Evolutionary conservation across 371 early-diverging fungal species (phyloP), one percentile per base, ranked within the genome.

Genomic region (Coemansia sp.): DNA sequence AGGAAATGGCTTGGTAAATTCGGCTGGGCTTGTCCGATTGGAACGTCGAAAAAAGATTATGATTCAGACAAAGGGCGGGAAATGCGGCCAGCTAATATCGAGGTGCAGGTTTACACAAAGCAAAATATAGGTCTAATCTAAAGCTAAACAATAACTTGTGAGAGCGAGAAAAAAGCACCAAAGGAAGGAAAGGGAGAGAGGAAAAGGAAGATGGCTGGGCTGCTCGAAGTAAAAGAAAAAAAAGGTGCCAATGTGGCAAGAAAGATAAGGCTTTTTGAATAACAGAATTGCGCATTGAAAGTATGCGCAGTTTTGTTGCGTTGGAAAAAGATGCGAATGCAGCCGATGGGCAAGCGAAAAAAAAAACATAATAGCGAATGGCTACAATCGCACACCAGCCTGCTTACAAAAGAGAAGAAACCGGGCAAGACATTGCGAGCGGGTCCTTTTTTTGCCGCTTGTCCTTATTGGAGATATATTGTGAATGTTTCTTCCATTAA

Each of bases 11-110:
- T 47, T 47, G 20, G 47, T 47, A 16, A 26, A 26, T 26, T 26
- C 26, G 26, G 26, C 26, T 26, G 26, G 26, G 26, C 26, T 26
- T 26, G 26, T 26, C 26, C 26, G 26, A 26, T 26, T 26, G 26
- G 26, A 26, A 26, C 26, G 26, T 26, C 1, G 26, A 26, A 26
- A 26, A 26, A 26, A 26, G 26, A 26, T 26, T 26, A 26, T 26
- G 26, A 26, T 26, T 26, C n/a, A 47, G 20, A 47, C 47, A 47
- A 26, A n/a, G 9, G 3, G 10, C 20, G 9, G 47, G 20, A 47
- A 47, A 47, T 47, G 47, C 47, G 26, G 26, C 47, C 47, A n/a
- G 33, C 35, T 38, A 54, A 54, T 38, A 54, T 54, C 34, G 36
- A 16, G 5, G 36, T 36, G 36, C 55, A 35, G 35, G 9, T 51